phyloP scores from a whole-genome alignment of 164 flowering plant genomes.

The Annona squamosa region DNA sequence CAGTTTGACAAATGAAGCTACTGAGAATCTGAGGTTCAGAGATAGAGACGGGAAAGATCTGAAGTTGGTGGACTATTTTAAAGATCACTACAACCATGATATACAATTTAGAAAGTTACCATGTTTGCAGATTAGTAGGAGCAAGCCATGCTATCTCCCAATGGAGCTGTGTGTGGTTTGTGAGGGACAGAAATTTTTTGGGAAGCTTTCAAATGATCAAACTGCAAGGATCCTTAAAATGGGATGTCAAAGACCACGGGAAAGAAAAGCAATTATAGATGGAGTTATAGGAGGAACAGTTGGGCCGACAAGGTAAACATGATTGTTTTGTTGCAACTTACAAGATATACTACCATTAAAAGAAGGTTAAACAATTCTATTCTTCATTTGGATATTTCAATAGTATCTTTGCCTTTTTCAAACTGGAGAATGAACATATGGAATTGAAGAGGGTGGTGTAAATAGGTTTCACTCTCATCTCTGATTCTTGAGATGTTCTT shows the following conservation, averaged over 20 bases:
- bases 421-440: not conserved
- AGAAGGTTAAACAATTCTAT: not conserved
- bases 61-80: slow-evolving; percentile 67
- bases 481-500: not conserved
- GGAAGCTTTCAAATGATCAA: slow-evolving; percentile 90
- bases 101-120: slow-evolving; percentile 82
- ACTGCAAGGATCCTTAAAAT: slow-evolving; percentile 72
- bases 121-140: slow-evolving; percentile 87
- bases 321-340: not conserved
- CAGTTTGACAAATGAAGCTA: slow-evolving; percentile 63
- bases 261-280: slow-evolving; percentile 65
- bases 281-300: slow-evolving; percentile 61
- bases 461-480: not conserved
- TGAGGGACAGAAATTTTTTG: slow-evolving; percentile 94
- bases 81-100: slow-evolving; percentile 77
- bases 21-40: slow-evolving; percentile 68
- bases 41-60: slow-evolving; percentile 67
- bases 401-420: not conserved
- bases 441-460: not conserved
- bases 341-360: not conserved
- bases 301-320: slow-evolving; percentile 74
- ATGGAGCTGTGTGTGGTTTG: slow-evolving; percentile 95
- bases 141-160: slow-evolving; percentile 89
- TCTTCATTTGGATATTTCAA: not conserved
- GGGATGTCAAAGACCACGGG: slow-evolving; percentile 82